Evolutionary conservation across 1,284 basidiomycete species (phyloP).

Genomic region (Pyrrhoderma lamaoense): DNA sequence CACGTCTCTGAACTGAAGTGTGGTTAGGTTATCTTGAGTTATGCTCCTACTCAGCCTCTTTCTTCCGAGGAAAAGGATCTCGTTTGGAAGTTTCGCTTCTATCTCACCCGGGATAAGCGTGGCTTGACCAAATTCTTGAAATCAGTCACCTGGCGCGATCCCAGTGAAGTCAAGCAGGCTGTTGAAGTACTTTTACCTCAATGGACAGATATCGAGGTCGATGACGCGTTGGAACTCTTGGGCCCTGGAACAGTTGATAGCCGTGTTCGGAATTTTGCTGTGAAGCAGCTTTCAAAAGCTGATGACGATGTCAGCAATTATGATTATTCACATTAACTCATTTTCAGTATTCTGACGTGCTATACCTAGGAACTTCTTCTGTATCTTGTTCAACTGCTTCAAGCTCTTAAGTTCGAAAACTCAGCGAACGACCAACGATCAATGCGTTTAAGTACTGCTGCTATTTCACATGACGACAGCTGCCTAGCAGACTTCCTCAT

Average conservation of each 20-base stretch:
- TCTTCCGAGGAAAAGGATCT: constrained; percentile 92
- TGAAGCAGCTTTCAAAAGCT: constrained; percentile 82
- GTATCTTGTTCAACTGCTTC: constrained; percentile 94
- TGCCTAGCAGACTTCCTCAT: constrained; percentile 90
- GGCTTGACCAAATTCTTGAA: constrained; percentile 97
- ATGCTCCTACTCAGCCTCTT: constrained; percentile 83
- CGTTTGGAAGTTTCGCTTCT: constrained; percentile 99
- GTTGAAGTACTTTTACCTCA: constrained; percentile 93
- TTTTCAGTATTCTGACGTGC: constrained; percentile 4
- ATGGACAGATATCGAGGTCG: constrained; percentile 96
- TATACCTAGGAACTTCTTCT: constrained; percentile 73
- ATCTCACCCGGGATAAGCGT: constrained; percentile 82
- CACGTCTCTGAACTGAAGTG: neutral
- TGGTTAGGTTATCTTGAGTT: constrained; percentile 78
- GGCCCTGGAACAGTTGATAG: constrained; percentile 90
- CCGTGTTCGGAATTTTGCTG: constrained; percentile 89
- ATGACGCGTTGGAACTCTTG: constrained; percentile 92
- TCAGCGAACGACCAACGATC: constrained; percentile 64
- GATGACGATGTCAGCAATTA: constrained; percentile 78
- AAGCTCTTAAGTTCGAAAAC: constrained; percentile 94
- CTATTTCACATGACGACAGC: constrained; percentile 75
- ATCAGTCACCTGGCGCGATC: constrained; percentile 95
- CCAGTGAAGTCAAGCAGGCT: constrained; percentile 94
- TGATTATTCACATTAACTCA: neutral
- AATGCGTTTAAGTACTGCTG: constrained; percentile 57